Evolutionary conservation across 257 asterid genomes (phyloP).

Genomic region (Jacaranda mimosifolia): DNA sequence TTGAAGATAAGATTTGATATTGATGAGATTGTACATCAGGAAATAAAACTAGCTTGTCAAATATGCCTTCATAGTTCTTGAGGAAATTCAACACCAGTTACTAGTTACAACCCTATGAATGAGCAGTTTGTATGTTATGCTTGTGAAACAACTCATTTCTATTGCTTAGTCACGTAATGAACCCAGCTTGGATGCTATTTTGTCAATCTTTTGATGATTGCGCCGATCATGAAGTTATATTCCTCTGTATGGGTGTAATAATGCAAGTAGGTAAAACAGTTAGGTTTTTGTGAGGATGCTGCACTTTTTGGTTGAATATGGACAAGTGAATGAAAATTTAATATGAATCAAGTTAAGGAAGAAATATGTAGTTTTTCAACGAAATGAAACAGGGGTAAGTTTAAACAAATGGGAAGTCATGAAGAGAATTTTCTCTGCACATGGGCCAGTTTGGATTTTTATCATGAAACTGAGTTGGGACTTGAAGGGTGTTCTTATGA

Average conservation of each 20-base stretch:
- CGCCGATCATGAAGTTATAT: not conserved
- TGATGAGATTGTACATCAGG: not conserved
- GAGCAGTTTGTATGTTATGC: slow-evolving; percentile 20
- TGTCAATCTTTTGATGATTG: slow-evolving; percentile 14
- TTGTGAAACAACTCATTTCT: not conserved
- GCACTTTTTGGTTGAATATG: slow-evolving; percentile 8
- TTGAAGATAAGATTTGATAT: not conserved
- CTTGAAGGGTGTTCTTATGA: not conserved
- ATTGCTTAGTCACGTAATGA: not conserved
- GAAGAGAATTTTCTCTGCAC: not conserved
- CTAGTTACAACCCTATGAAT: not conserved
- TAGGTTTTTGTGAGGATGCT: slow-evolving; percentile 16
- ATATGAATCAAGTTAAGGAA: slow-evolving; percentile 9
- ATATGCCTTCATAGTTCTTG: not conserved
- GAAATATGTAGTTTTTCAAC: not conserved
- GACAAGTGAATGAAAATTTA: not conserved
- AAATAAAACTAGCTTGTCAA: slow-evolving; percentile 19
- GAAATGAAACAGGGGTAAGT: not conserved
- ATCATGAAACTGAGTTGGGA: not conserved
- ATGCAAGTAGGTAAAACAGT: slow-evolving; percentile 4
- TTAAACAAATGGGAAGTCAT: not conserved
- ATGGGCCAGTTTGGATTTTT: not conserved
- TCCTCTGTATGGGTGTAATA: not conserved
- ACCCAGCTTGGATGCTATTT: not conserved
- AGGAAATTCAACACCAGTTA: slow-evolving; percentile 12